Evolutionary conservation across 208 protist species (phyloP), one percentile per base, ranked within the genome.

Genomic region (Trypanosoma mega): DNA sequence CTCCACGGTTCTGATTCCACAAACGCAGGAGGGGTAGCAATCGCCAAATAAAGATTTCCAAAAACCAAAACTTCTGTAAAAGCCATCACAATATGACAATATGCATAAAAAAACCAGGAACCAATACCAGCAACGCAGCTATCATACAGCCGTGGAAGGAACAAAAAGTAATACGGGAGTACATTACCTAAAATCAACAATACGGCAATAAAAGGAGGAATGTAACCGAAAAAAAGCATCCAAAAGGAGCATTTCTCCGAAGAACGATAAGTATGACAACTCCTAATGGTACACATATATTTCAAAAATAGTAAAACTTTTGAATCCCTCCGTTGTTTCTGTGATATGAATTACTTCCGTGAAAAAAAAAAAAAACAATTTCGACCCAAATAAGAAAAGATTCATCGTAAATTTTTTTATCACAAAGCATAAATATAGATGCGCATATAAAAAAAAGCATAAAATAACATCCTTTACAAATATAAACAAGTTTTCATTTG

Each of bases 31-130:
- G 43, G 20, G 23, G 68, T 80, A 23, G 1, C 33, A 18, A 77
- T 64, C 7, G 48, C 21, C 7, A 75, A 20, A 16, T 57, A 74
- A 3, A 87, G 69, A 62, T 85, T 87, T 27, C 68, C 37, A 47
- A 81, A 88, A 21, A 92, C 76, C 70, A 89, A 79, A 11, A 64
- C 18, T 58, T 77, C 76, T 7, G 74, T 50, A 33, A 85, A 62
- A 2, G 76, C 3, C 61, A 89, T 88, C 20, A 78, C 31, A 20
- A 57, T 8, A 30, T 75, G 43, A 26, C 71, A 82, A 51, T 87
- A 89, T 58, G 74, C 67, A 61, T 77, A 88, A 46, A 81, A 89
- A 7, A 78, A 34, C 49, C 63, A 78, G 11, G 76, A 81, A 11
- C 63, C 79, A 0, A 55, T 52, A 30, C 75, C 74, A 2, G 39